These are phyloP conservation scores for Aspergillus aculeatinus DNA, from an alignment of 2,329 filamentous ascomycete genomes.

Conservation along the genomic window DNA sequence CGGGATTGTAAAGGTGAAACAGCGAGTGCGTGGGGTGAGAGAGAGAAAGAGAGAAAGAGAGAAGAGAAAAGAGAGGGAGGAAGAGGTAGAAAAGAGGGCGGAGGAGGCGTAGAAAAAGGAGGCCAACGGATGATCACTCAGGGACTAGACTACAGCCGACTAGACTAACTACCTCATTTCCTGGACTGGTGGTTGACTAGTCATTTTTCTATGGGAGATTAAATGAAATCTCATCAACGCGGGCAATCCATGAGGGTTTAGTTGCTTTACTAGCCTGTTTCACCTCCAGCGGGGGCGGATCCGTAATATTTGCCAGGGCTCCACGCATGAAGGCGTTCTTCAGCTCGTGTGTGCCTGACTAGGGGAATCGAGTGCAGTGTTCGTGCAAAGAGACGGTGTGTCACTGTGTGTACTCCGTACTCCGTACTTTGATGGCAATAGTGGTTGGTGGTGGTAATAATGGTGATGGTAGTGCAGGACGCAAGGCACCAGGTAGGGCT, in stretches of 20 bases:
- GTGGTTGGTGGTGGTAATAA: too few relatives aligned
- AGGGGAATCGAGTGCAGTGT: neutral
- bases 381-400: too few relatives aligned
- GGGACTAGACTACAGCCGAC: neutral
- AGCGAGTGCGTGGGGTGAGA: constrained; percentile 29
- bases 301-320: neutral
- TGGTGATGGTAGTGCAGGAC: too few relatives aligned
- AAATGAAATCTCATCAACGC: neutral
- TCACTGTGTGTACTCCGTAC: too few relatives aligned
- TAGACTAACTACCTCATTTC: too few relatives aligned
- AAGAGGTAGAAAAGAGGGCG: constrained; percentile 2
- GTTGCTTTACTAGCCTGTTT: neutral
- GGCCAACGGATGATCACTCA: neutral
- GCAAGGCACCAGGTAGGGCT: too few relatives aligned
- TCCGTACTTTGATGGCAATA: too few relatives aligned
- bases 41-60: constrained; percentile 13
- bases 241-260: neutral
- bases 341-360: neutral
- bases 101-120: neutral
- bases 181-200: too few relatives aligned
- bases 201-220: neutral
- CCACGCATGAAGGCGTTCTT: neutral
- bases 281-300: neutral
- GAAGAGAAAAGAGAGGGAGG: constrained; percentile 3
- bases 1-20: constrained; percentile 46